Conservation (phyloP, 441 rosid genomes). For the Adansonia gregorii region DNA sequence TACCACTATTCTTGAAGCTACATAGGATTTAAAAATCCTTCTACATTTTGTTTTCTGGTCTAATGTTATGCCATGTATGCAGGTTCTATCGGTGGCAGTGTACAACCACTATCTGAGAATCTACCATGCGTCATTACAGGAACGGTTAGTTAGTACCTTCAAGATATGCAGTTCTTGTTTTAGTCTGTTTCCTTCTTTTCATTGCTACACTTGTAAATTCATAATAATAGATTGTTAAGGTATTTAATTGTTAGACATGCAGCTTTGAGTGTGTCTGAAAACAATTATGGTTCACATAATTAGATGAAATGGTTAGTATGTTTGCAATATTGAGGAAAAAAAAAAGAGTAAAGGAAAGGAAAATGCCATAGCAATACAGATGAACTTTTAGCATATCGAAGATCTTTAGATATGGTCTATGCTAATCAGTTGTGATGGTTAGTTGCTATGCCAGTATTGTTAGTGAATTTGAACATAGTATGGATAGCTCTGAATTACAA, state of each 20-base stretch:
- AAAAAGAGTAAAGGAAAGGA: background rate
- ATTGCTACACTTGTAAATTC: background rate
- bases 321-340: background rate
- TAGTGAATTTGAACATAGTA: background rate
- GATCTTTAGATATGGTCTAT: background rate
- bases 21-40: background rate
- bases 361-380: background rate
- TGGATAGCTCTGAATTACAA: background rate
- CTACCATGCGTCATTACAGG: constrained; percentile 61
- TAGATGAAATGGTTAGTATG: background rate
- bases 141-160: constrained; percentile 52
- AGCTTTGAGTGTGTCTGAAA: background rate
- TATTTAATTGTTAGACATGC: background rate
- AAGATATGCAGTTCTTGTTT: background rate
- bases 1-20: background rate
- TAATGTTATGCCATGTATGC: constrained; percentile 33
- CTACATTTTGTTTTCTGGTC: background rate
- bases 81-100: constrained; percentile 97
- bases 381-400: background rate
- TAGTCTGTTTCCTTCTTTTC: background rate
- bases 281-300: background rate
- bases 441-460: background rate
- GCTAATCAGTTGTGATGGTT: background rate
- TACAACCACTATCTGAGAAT: constrained; percentile 96
- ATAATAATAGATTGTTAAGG: background rate